Percentiles rank a stretch among this genome's conserved stretches.
Conservation (phyloP, 352 stramenopile species). For the Globisporangium ultimum region DNA sequence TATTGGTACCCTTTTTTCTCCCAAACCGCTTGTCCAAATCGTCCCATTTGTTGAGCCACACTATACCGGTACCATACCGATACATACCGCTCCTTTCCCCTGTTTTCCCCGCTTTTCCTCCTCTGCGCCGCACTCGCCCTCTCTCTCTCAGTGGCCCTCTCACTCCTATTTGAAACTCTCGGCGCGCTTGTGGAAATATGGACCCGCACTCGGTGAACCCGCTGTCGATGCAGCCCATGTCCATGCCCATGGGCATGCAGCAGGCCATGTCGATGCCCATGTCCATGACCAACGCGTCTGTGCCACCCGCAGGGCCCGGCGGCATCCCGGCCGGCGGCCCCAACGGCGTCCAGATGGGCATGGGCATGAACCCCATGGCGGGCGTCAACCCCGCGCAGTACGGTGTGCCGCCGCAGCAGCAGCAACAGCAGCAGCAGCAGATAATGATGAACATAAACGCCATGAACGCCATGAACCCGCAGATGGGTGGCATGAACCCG, state of each 20-base stretch:
- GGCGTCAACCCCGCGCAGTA: slow-evolving; percentile 30
- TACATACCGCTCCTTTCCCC: too few species aligned
- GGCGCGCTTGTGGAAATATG: slow-evolving; percentile 31
- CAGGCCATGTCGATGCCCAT: slow-evolving; percentile 60
- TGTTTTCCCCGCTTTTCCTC: too few species aligned
- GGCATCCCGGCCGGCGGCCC: slow-evolving; percentile 14
- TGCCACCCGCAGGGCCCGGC: not conserved
- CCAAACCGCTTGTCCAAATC: not conserved
- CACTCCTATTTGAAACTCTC: too few species aligned
- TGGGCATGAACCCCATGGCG: slow-evolving; percentile 55
- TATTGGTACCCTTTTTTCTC: not conserved
- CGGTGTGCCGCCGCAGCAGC: slow-evolving; percentile 20
- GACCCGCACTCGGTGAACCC: slow-evolving; percentile 64
- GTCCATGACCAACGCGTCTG: slow-evolving; percentile 15
- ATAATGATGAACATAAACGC: slow-evolving; percentile 66
- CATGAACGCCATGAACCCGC: slow-evolving; percentile 48
- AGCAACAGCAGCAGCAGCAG: slow-evolving; percentile 25
- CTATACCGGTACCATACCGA: too few species aligned
- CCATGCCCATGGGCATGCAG: slow-evolving; percentile 55
- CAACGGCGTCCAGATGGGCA: slow-evolving; percentile 41
- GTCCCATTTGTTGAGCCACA: too few species aligned
- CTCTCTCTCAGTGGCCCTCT: too few species aligned
- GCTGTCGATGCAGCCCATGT: slow-evolving; percentile 67
- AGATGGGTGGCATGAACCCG: not conserved
- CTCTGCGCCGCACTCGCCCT: too few species aligned